Conservation (phyloP, 129 eudicot species). For the Flaveria linearis region DNA sequence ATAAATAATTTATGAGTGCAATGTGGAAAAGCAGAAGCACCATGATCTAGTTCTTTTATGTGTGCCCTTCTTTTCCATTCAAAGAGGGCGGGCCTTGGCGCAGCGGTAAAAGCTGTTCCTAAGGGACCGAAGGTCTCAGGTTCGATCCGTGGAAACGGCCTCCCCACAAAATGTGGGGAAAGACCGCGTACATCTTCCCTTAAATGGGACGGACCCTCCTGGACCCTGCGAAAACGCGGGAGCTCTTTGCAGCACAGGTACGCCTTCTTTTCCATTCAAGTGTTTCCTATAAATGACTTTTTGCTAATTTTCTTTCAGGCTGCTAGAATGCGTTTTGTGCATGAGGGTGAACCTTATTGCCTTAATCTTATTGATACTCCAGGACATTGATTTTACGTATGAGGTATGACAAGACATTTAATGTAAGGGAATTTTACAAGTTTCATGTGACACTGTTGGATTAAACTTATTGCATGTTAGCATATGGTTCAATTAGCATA, state of each 20-base stretch:
- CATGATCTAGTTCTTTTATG: constrained; percentile 16
- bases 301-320: constrained; percentile 53
- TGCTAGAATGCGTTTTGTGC: constrained; percentile 87
- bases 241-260: too few species aligned
- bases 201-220: too few species aligned
- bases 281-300: constrained; percentile 7
- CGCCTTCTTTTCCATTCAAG: too few species aligned
- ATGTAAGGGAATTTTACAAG: not conserved
- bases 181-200: too few species aligned
- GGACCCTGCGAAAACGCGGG: too few species aligned
- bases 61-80: not conserved
- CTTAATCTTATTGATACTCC: constrained; percentile 97
- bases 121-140: too few species aligned
- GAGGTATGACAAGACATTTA: constrained; percentile 55
- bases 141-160: too few species aligned
- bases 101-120: too few species aligned
- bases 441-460: constrained; percentile 17
- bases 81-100: too few species aligned
- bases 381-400: constrained; percentile 97
- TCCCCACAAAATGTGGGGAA: too few species aligned
- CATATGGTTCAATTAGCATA: constrained; percentile 5
- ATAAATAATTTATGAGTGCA: constrained; percentile 23
- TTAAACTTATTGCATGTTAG: constrained; percentile 14
- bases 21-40: constrained; percentile 7
- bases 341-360: constrained; percentile 73